Evolutionary conservation across 768 basidiomycete species (phyloP), one percentile per base, ranked within the genome.

Genomic region (Leccinellum luteum): DNA sequence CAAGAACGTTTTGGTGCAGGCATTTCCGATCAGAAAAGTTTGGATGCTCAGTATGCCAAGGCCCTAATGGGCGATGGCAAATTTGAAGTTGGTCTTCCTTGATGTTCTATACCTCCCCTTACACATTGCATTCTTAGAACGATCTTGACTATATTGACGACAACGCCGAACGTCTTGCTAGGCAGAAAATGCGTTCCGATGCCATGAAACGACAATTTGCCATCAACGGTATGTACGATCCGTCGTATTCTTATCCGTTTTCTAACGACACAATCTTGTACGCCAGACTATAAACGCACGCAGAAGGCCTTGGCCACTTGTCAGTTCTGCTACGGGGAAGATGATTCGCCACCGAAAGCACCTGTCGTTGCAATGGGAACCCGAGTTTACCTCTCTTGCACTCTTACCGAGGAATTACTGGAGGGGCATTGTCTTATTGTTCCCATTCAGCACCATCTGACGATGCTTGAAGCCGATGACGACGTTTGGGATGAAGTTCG

Each of bases 401-500:
- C 95, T 6, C 71, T 84, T 21, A 84, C 79, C 28, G 94, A 98
- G 65, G 94, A 96, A 66, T 79, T 99, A n/a, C 82, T 94, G 0
- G 79, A 84, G 2, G 95, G 96, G 0, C 97, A 99, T 68, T 96
- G 94, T 67, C 77, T 94, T 27, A 98, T 99, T 61, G 92, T 98
- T 6, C 97, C 97, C 6, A 89, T 97, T 14, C 92, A 98, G 62
- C 97, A 99, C 69, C 87, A 94, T 70, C 73, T 98, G 48, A 86
- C 85, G 45, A 91, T 88, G 80, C 78, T 99, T 3, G 96, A 98
- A 72, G 90, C 85, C 28, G 96, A 99, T 62, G 94, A 98, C 60
- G 96, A 99, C 66, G 89, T 95, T 23, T 99, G 96, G 96, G 96
- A 98, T 60, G 96, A 98, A 82, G 86, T 94, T 57, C 82, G 82